A percentile compares a stretch with the other conserved stretches of the same genome.
Conservation (phyloP, 2,329 filamentous ascomycete genomes). For the Berkeleyomyces rouxiae region DNA sequence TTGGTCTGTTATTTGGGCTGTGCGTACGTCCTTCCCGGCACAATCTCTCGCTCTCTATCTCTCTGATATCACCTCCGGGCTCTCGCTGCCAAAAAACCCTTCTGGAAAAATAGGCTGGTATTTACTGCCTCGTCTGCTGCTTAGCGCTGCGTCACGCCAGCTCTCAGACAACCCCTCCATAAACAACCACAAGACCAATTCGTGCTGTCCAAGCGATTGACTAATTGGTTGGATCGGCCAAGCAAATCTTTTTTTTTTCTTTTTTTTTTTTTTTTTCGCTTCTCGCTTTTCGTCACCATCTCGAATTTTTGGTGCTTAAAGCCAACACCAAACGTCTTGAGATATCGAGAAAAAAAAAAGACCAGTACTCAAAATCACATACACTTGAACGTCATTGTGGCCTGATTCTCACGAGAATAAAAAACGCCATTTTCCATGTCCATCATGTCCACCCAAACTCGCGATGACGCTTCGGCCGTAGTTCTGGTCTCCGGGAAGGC, state of each 20-base stretch:
- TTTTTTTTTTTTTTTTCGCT: neutral
- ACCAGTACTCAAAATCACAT: neutral
- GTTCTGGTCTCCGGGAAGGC: neutral
- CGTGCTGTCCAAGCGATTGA: neutral
- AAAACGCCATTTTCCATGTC: neutral
- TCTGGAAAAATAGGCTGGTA: neutral
- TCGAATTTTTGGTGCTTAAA: neutral
- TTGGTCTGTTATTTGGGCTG: neutral
- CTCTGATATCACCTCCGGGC: too few species aligned
- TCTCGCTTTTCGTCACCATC: too few species aligned
- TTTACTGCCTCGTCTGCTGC: neutral
- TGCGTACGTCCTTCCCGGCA: too few species aligned
- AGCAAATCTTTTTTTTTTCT: neutral
- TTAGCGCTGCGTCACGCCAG: conserved; percentile 2
- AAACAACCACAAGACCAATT: neutral
- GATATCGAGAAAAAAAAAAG: neutral
- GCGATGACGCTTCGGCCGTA: neutral
- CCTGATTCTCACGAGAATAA: neutral
- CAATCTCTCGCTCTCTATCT: too few species aligned
- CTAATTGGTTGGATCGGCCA: neutral
- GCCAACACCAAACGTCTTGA: neutral
- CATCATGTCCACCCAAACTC: conserved; percentile 2
- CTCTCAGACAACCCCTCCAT: conserved; percentile 1
- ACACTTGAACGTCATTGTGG: neutral
- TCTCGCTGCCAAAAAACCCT: neutral